Evolutionary conservation across 805 yeast species (phyloP), one percentile per base, ranked within the genome.

Genomic region (Metschnikowia matae): DNA sequence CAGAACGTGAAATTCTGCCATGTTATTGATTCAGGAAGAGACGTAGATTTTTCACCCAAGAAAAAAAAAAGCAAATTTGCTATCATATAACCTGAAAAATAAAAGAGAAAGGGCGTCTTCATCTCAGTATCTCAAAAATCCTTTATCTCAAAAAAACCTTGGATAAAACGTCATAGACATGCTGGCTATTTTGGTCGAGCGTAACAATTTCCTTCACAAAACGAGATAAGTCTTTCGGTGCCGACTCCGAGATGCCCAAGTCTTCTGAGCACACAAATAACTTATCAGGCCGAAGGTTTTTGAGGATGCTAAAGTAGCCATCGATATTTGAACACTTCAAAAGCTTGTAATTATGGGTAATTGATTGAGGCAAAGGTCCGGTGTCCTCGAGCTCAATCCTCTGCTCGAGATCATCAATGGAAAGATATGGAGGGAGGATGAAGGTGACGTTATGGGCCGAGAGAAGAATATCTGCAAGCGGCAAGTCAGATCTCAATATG

Each of bases 371-470:
- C 44, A 66, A 53, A 6, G 46, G 17, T 44, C 46, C 44, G 44
- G 49, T 23, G 39, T 47, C 41, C 23, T 37, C 14, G 31, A 34
- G 29, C 38, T 39, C 51, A 8, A 66, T 59, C 43, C 58, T 60
- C 46, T 57, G 43, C 39, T 55, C 64, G 44, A 73, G 63, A 52
- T 73, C 78, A 32, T 71, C 76, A 29, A 69, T 58, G 11, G 69
- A 65, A 26, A 73, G 62, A 48, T 73, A 67, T 3, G 78, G 78
- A 5, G 78, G 77, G 29, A 73, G 64, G 44, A 73, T 73, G 54
- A 73, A 73, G 6, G 74, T 69, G 36, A 73, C 71, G 54, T 73
- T 73, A 31, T 69, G 73, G 2, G 68, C 58, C 31, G 65, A 68
- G 48, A 64, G 50, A 41, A 73, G 60, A 15, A 73, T 71, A 18